A percentile compares a stretch with the other conserved stretches of the same genome.
These are phyloP conservation scores for Teunomyces cretensis DNA, from an alignment of 805 yeast genomes.

Conservation along the genomic window DNA sequence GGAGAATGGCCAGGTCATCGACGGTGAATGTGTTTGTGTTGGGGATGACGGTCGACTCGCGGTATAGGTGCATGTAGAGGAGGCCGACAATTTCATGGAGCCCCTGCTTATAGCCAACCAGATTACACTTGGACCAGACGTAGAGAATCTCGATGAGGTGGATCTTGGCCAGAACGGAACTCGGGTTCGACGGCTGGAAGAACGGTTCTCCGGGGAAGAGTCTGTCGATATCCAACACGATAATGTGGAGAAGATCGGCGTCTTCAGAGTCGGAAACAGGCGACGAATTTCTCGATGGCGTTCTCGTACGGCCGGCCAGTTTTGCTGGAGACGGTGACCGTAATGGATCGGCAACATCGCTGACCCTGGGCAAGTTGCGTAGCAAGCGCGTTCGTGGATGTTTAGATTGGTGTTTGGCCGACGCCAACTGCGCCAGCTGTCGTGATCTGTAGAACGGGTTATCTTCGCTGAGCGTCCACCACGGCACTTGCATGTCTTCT, in stretches of 20 bases:
- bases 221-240: slow-evolving; percentile 53
- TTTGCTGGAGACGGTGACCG: not conserved
- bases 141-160: slow-evolving; percentile 44
- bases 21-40: slow-evolving; percentile 14
- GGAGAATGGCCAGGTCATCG: slow-evolving; percentile 35
- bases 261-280: slow-evolving; percentile 23
- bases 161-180: slow-evolving; percentile 19
- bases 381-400: not conserved
- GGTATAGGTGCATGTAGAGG: slow-evolving; percentile 39
- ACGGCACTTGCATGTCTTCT: slow-evolving; percentile 35
- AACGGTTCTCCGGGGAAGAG: slow-evolving; percentile 49
- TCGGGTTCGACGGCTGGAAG: slow-evolving; percentile 19
- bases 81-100: slow-evolving; percentile 54
- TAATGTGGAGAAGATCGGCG: slow-evolving; percentile 39
- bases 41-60: slow-evolving; percentile 30
- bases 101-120: slow-evolving; percentile 49
- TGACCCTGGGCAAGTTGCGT: not conserved
- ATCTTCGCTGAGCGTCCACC: slow-evolving; percentile 35
- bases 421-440: not conserved
- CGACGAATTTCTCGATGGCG: not conserved
- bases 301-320: not conserved
- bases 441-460: slow-evolving; percentile 20
- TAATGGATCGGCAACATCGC: not conserved
- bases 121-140: slow-evolving; percentile 50
- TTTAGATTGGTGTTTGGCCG: not conserved